A percentile compares a stretch with the other conserved stretches of the same genome.
Conservation (phyloP, 768 basidiomycete species). For the Suillus placidus region DNA sequence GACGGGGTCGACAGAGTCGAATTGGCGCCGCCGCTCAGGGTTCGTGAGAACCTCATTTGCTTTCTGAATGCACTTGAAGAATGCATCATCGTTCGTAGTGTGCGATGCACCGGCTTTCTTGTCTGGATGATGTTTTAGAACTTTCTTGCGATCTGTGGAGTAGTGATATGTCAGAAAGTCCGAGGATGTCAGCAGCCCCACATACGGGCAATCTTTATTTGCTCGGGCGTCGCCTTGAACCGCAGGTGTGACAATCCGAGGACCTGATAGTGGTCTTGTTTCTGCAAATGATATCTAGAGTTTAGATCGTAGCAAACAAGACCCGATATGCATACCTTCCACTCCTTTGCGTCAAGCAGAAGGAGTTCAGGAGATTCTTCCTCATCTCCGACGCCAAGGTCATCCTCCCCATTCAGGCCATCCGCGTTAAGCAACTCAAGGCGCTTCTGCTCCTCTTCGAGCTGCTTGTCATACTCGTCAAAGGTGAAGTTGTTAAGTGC, state of each 20-base stretch:
- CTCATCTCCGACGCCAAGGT: slow-evolving; percentile 93
- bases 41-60: slow-evolving; percentile 93
- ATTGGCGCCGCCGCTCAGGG: slow-evolving; percentile 86
- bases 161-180: slow-evolving; percentile 1
- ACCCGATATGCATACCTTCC: slow-evolving; percentile 71
- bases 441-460: slow-evolving; percentile 55
- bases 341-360: slow-evolving; percentile 91
- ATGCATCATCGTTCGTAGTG: slow-evolving; percentile 93
- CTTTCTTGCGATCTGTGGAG: slow-evolving; percentile 89
- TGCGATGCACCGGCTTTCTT: slow-evolving; percentile 82
- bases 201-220: slow-evolving; percentile 96
- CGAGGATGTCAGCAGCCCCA: slow-evolving; percentile 19
- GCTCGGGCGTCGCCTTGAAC: slow-evolving; percentile 82
- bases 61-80: slow-evolving; percentile 99
- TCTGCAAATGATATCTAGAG: slow-evolving; percentile 45
- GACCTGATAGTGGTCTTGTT: slow-evolving; percentile 98
- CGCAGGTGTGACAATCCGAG: slow-evolving; percentile 91
- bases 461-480: slow-evolving; percentile 75
- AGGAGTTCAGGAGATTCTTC: slow-evolving; percentile 73
- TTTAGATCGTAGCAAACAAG: slow-evolving; percentile 2
- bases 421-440: slow-evolving; percentile 50
- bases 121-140: slow-evolving; percentile 98
- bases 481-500: slow-evolving; percentile 78
- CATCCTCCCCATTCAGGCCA: slow-evolving; percentile 64
- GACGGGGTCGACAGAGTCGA: slow-evolving; percentile 91